These are phyloP conservation scores for Arthrobotrys megalospora DNA, from an alignment of 2,329 filamentous ascomycete genomes.

Conservation along the genomic window DNA sequence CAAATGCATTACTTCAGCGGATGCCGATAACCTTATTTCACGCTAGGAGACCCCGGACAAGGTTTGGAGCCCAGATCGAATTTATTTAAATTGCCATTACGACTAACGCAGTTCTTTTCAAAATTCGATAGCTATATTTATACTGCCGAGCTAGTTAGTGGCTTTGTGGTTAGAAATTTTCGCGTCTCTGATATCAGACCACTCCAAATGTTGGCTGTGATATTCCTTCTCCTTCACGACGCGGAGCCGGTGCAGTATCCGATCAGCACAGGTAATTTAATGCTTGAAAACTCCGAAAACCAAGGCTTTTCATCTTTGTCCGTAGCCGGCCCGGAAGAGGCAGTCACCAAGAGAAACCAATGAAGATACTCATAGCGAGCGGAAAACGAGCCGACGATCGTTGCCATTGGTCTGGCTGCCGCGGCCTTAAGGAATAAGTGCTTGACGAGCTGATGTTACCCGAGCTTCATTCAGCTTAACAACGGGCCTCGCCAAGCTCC, in stretches of 20 bases:
- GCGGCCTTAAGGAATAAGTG: constrained; percentile 58
- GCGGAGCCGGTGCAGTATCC: constrained; percentile 31
- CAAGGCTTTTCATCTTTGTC: constrained; percentile 40
- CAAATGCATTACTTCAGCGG: constrained; percentile 33
- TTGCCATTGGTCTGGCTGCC: constrained; percentile 31
- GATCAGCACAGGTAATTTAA: constrained; percentile 50
- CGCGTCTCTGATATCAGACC: constrained; percentile 31
- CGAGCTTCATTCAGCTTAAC: constrained; percentile 38
- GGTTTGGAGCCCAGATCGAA: background rate
- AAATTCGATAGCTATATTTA: constrained; percentile 17
- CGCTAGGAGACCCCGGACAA: constrained; percentile 5
- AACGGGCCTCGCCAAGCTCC: constrained; percentile 47
- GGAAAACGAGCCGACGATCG: constrained; percentile 47
- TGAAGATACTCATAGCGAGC: constrained; percentile 9
- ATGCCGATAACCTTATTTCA: constrained; percentile 51
- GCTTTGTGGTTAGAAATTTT: constrained; percentile 7
- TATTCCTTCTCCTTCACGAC: constrained; percentile 31
- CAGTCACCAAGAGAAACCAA: constrained; percentile 52
- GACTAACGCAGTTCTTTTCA: background rate
- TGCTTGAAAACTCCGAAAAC: constrained; percentile 31
- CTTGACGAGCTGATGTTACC: constrained; percentile 40
- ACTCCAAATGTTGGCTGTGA: constrained; percentile 8
- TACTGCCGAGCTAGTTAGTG: constrained; percentile 6
- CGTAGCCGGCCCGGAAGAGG: constrained; percentile 41
- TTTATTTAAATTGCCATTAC: background rate